Evolutionary conservation across 768 basidiomycete genomes (phyloP), one percentile per base, ranked within the genome.

Genomic region (Boletellus emodensis): DNA sequence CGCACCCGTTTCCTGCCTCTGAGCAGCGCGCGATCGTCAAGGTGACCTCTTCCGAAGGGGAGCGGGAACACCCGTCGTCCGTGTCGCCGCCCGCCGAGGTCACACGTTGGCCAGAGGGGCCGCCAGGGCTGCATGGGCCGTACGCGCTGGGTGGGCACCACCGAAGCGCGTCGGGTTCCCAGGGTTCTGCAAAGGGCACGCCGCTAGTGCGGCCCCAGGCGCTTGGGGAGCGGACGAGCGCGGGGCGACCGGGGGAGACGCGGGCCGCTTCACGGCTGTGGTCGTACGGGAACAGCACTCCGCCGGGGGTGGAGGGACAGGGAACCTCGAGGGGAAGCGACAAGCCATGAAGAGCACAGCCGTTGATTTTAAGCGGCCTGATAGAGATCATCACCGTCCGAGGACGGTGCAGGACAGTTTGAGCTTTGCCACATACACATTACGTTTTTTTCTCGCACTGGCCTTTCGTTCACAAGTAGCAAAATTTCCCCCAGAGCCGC

Each of bases 1-100:
- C 70, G 6, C 80, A 79, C 57, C 74, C 76, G 1, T 81, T 81
- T 56, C 78, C 80, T 0, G 70, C 74, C 0, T 64, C 73, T 26
- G 66, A 68, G 30, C 66, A 54, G 20, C 65, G 68, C 46, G 52
- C 65, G 39, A 61, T 61, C 36, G 65, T 72, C 41, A 61, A 64
- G 44, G 64, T 65, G 14, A 68, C 74, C 0, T 78, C 79, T 11
- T 76, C 79, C 6, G 69, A 65, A 5, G 70, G 73, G 56, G 73
- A 72, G 45, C 68, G 68, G 54, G 76, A 77, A 45, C 65, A 53
- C 24, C 53, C 48, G 1, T 36, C 47, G 28, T 78, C 81, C 14
- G 76, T 76, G 32, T 62, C 67, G 3, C 76, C 73, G 15, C 74
- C 81, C 6, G 75, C 76, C 51, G 79, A 83, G 46, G 61, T 76